Conservation (phyloP, 768 basidiomycete species). For the Botryobasidium botryosum region DNA sequence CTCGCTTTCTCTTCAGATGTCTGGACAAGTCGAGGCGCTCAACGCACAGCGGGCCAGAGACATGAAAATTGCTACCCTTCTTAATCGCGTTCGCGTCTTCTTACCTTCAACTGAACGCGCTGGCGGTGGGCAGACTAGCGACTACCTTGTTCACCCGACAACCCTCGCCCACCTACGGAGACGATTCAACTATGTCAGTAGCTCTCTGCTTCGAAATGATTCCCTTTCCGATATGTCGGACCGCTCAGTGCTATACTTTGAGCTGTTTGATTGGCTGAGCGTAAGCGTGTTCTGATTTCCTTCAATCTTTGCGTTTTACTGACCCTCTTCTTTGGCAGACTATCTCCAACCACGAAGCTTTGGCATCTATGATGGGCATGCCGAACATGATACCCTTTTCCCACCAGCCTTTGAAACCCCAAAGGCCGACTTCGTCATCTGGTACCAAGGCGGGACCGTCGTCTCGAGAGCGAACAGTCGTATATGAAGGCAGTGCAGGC, state of each 20-base stretch:
- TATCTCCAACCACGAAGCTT: conserved; percentile 80
- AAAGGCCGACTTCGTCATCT: conserved; percentile 24
- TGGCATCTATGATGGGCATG: conserved; percentile 95
- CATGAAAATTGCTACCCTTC: conserved; percentile 46
- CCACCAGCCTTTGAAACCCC: conserved; percentile 44
- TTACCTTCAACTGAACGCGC: conserved; percentile 64
- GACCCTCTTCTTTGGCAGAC: conserved; percentile 43
- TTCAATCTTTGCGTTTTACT: background rate
- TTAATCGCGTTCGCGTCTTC: conserved; percentile 60
- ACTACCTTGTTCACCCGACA: conserved; percentile 86
- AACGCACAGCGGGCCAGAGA: conserved; percentile 61
- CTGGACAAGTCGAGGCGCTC: conserved; percentile 65
- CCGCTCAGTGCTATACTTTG: conserved; percentile 67
- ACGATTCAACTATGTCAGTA: conserved; percentile 78
- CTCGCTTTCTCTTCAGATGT: conserved; percentile 30
- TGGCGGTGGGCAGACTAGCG: conserved; percentile 65
- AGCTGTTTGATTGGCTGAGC: conserved; percentile 85
- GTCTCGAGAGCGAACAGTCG: conserved; percentile 62
- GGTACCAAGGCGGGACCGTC: conserved; percentile 23
- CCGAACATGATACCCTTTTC: conserved; percentile 78
- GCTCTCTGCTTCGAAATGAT: conserved; percentile 75
- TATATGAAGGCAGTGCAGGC: conserved; percentile 82
- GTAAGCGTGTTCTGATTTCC: conserved; percentile 24
- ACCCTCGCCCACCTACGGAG: conserved; percentile 80
- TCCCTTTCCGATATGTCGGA: conserved; percentile 92